Percentiles rank a stretch among this genome's conserved stretches.
Conservation (phyloP, 768 basidiomycete genomes). For the Kwoniella sp. region DNA sequence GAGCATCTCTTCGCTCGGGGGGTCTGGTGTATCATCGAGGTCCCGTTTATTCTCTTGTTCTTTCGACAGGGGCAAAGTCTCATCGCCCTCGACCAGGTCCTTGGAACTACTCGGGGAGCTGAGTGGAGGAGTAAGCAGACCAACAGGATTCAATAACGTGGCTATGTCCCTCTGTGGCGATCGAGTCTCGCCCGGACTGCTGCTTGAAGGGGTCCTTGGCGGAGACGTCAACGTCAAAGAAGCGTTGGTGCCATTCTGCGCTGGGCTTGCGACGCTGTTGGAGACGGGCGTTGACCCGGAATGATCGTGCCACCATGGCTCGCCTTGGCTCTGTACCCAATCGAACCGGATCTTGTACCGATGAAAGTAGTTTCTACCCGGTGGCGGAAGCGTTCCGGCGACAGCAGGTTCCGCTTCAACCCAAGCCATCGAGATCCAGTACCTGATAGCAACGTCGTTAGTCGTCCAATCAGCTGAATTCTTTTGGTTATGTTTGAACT, state of each 20-base stretch:
- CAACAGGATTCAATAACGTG: neutral
- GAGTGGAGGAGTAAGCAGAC: constrained; percentile 20
- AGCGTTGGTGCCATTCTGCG: too few relatives aligned
- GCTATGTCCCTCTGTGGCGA: constrained; percentile 3
- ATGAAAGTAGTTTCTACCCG: constrained; percentile 28
- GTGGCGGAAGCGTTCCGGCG: neutral
- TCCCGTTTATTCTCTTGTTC: too few relatives aligned
- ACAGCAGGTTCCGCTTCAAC: constrained; percentile 42
- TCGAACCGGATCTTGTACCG: constrained; percentile 49
- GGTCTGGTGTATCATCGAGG: too few relatives aligned
- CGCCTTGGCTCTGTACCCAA: constrained; percentile 44
- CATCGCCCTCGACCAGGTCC: neutral
- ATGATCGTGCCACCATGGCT: constrained; percentile 37
- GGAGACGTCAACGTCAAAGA: too few relatives aligned
- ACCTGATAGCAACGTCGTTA: constrained; percentile 26
- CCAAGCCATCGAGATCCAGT: constrained; percentile 44
- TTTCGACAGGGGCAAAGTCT: neutral
- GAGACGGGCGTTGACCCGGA: too few relatives aligned
- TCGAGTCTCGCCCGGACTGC: neutral
- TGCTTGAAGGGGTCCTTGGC: too few relatives aligned
- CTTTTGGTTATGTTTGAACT: too few relatives aligned
- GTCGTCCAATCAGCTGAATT: neutral
- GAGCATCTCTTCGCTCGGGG: neutral
- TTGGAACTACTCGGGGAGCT: constrained; percentile 3
- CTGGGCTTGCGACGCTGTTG: neutral